These are phyloP conservation scores for Cordyceps tenuipes DNA, from an alignment of 2,329 filamentous ascomycete species.

Conservation along the genomic window DNA sequence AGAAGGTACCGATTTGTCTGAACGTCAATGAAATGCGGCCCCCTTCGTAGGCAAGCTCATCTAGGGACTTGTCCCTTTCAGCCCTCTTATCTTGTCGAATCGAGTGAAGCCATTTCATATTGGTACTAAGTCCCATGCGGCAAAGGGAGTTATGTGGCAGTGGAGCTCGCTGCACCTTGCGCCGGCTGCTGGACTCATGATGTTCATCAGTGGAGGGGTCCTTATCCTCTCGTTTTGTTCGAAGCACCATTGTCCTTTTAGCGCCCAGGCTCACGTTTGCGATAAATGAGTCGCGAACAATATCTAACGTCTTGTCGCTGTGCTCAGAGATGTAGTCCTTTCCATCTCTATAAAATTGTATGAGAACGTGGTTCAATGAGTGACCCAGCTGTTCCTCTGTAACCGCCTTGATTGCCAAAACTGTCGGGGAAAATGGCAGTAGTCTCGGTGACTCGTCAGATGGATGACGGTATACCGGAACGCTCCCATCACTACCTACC, in stretches of 20 bases:
- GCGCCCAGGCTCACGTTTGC: constrained; percentile 93
- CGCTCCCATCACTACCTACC: constrained; percentile 57
- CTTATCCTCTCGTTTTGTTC: constrained; percentile 62
- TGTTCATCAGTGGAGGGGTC: constrained; percentile 22
- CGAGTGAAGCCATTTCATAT: constrained; percentile 83
- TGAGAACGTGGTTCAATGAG: constrained; percentile 79
- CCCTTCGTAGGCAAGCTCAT: constrained; percentile 65
- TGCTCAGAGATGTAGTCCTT: constrained; percentile 93
- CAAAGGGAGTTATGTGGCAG: constrained; percentile 88
- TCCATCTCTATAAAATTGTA: constrained; percentile 86
- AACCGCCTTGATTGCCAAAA: constrained; percentile 56
- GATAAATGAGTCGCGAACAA: constrained; percentile 70
- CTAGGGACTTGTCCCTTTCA: constrained; percentile 53
- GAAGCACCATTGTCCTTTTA: constrained; percentile 79
- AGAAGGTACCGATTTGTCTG: constrained; percentile 77
- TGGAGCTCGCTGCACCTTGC: constrained; percentile 57
- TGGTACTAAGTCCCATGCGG: constrained; percentile 71
- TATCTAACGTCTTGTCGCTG: constrained; percentile 93
- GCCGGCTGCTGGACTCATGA: constrained; percentile 24
- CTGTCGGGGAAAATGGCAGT: constrained; percentile 64
- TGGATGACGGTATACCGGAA: constrained; percentile 92
- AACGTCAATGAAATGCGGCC: constrained; percentile 90
- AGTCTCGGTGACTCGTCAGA: constrained; percentile 79
- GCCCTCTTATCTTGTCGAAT: constrained; percentile 81
- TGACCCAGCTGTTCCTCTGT: constrained; percentile 71